A percentile compares a stretch with the other conserved stretches of the same genome.
Conservation (phyloP, 179 eudicot genomes). For the Beta macrorhiza region DNA sequence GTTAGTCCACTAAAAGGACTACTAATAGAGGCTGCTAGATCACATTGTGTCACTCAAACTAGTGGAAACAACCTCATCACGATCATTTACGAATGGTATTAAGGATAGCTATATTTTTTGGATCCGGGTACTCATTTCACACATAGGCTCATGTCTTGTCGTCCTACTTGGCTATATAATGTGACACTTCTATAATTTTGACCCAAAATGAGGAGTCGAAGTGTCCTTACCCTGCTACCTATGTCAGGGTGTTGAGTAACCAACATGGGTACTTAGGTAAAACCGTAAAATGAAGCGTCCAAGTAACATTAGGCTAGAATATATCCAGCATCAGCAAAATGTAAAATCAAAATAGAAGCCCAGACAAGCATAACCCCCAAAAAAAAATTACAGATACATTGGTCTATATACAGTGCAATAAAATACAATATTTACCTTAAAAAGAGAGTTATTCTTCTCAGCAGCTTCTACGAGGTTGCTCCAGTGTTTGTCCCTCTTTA, state of each 20-base stretch:
- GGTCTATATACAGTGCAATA: neutral
- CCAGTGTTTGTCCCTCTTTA: slow-evolving; percentile 82
- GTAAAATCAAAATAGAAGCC: neutral
- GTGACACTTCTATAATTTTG: too few species aligned
- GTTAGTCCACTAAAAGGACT: neutral
- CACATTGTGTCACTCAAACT: neutral
- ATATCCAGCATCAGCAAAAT: neutral
- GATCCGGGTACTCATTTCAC: too few species aligned
- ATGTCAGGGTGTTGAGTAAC: too few species aligned
- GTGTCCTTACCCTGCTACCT: too few species aligned
- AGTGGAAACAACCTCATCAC: neutral
- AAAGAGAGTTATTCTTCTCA: slow-evolving; percentile 50
- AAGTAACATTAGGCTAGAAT: neutral
- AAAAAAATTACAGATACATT: too few species aligned
- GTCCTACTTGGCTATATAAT: too few species aligned
- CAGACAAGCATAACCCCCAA: too few species aligned
- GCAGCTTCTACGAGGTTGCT: slow-evolving; percentile 72
- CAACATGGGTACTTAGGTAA: too few species aligned
- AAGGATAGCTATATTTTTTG: too few species aligned
- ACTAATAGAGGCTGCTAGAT: neutral
- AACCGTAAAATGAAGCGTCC: too few species aligned
- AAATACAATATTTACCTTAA: slow-evolving; percentile 45
- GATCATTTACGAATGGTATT: neutral
- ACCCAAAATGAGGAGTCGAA: too few species aligned
- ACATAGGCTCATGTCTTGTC: too few species aligned